Evolutionary conservation across 352 stramenopile species (phyloP), one percentile per base, ranked within the genome.

Genomic region (Phytophthora multivora): DNA sequence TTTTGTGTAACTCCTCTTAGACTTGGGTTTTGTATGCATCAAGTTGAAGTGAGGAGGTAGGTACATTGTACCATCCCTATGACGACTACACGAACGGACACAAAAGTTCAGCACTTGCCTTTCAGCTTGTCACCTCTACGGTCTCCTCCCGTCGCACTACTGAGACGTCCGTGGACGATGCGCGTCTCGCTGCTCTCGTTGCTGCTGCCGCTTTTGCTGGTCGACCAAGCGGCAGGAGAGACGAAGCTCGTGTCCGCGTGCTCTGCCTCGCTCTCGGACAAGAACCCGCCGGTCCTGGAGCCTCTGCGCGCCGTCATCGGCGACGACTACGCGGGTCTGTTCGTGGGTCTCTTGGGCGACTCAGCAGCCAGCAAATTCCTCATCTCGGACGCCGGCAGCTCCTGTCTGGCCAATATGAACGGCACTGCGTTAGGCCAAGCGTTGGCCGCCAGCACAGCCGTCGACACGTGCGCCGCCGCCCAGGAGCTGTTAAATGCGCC

Each of bases 401-500:
- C 64, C 18, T 90, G 80, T 25, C 57, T 90, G 35, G 78, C 80
- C 36, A 86, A 88, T 52, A 79, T 90, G 62, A 71, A 90, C 63
- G 80, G 79, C 53, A 77, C 60, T 5, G 46, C 69, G 33, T 41
- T 90, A 30, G 72, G 74, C 39, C 43, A 78, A 16, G 68, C 59
- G 28, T 35, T 88, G 6, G 36, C 57, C 11, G 60, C 69, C n/a
- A 75, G 67, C n/a, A 52, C 79, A 13, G 33, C 58, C 26, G 78
- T 77, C 19, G 49, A 68, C 11, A 68, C 59, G 41, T 90, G 80
- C 50, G 58, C 59, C 5, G 25, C 56, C 13, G 70, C 83, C 16
- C 31, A 69, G 9, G 61, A 63, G 5, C 38, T 89, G 47, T 41
- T 75, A 4, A 41, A 73, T 30, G 57, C 86, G 18, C 75, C 77